Evolutionary conservation across 1,284 basidiomycete species (phyloP).

Genomic region (Puccinia coronata): DNA sequence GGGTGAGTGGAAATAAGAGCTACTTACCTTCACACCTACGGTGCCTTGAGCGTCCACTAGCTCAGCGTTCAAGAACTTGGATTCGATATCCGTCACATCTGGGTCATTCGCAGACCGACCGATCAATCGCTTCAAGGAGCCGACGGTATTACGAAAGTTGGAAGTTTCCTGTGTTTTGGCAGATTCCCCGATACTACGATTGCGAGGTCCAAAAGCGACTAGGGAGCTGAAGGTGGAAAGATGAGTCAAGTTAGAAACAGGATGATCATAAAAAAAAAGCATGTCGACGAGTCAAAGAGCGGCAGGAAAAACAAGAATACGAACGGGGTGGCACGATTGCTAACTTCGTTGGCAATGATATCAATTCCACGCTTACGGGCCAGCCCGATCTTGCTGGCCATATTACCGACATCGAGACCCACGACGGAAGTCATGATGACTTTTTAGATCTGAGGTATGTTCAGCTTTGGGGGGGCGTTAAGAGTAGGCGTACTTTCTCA

Average conservation of each 20-base stretch:
- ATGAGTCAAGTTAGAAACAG: neutral
- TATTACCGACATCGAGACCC: conserved; percentile 84
- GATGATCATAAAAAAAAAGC: neutral
- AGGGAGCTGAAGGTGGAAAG: conserved; percentile 68
- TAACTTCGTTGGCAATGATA: conserved; percentile 92
- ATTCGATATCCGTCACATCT: conserved; percentile 73
- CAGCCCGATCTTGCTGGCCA: conserved; percentile 85
- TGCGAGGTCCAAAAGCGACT: conserved; percentile 83
- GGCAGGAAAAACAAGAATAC: conserved; percentile 56
- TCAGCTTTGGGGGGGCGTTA: no score
- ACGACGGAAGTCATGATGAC: conserved; percentile 69
- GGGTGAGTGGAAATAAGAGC: neutral
- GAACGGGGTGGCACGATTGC: conserved; percentile 88
- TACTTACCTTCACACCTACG: conserved; percentile 76
- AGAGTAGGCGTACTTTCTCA: no score
- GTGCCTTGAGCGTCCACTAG: conserved; percentile 78
- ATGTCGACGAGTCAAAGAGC: neutral
- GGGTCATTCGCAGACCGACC: conserved; percentile 74
- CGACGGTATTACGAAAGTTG: conserved; percentile 93
- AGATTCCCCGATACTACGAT: conserved; percentile 82
- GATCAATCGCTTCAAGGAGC: conserved; percentile 81
- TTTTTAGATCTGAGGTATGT: no score
- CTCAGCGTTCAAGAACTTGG: conserved; percentile 81
- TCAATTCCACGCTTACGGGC: conserved; percentile 89
- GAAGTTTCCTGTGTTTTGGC: conserved; percentile 97